These are phyloP conservation scores for Penicillium sp. DNA, from an alignment of 2,329 filamentous ascomycete species.

Conservation along the genomic window DNA sequence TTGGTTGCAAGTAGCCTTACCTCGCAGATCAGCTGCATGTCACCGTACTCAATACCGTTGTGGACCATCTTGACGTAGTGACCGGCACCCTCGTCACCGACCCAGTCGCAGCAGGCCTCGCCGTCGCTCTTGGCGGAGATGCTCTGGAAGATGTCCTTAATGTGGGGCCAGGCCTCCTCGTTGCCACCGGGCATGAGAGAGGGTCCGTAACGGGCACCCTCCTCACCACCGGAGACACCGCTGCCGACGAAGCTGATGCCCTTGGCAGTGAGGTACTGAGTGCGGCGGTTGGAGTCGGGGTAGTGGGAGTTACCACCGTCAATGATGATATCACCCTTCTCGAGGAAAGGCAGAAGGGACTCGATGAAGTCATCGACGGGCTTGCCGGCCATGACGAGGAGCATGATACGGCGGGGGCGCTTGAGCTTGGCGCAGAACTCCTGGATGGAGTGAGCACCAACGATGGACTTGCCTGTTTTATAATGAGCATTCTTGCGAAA, in stretches of 20 bases:
- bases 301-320: slow-evolving; percentile 99
- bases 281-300: slow-evolving; percentile 97
- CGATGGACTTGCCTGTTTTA: slow-evolving; percentile 76
- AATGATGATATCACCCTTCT: slow-evolving; percentile 95
- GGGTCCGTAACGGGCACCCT: slow-evolving; percentile 95
- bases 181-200: slow-evolving; percentile 99
- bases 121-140: slow-evolving; percentile 96
- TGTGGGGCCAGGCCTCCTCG: slow-evolving; percentile 94
- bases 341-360: slow-evolving; percentile 78
- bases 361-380: slow-evolving; percentile 99
- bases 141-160: slow-evolving; percentile 98
- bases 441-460: slow-evolving; percentile 88
- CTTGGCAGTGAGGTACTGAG: slow-evolving; percentile 81
- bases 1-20: slow-evolving; percentile 51
- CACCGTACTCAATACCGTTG: slow-evolving; percentile 99
- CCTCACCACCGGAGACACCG: slow-evolving; percentile 98
- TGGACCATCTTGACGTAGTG: slow-evolving; percentile 99
- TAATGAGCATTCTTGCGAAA: neutral
- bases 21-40: slow-evolving; percentile 99
- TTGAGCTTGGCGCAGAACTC: slow-evolving; percentile 97
- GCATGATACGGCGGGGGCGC: slow-evolving; percentile 94
- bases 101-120: slow-evolving; percentile 99
- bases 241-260: slow-evolving; percentile 93
- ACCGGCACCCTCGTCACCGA: slow-evolving; percentile 97
- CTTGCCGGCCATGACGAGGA: slow-evolving; percentile 97